phyloP scores from a whole-genome alignment of 345 rosid species.

The Citrus medica region DNA sequence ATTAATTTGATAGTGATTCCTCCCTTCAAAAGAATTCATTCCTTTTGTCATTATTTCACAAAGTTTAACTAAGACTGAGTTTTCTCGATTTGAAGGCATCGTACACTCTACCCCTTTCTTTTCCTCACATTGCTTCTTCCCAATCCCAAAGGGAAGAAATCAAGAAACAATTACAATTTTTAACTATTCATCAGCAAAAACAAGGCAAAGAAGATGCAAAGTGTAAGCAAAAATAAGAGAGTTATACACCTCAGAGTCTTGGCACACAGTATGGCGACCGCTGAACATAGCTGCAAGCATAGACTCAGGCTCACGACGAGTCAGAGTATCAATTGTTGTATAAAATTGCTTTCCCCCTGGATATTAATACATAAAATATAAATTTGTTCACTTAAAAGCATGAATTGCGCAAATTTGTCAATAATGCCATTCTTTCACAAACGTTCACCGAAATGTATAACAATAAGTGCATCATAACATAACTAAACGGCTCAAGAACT shows the following conservation, averaged over 20 bases:
- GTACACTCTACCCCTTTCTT: not conserved
- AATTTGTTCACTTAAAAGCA: not conserved
- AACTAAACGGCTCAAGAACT: not conserved
- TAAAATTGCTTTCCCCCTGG: conserved; percentile 87
- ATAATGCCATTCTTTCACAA: not conserved
- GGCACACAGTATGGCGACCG: conserved; percentile 62
- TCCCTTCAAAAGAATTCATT: not conserved
- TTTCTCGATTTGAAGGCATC: not conserved
- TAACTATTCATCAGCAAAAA: not conserved
- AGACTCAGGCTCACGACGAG: conserved; percentile 82
- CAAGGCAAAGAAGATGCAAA: not conserved
- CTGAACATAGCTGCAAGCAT: conserved; percentile 98
- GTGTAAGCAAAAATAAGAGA: not conserved
- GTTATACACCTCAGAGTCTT: conserved; percentile 49
- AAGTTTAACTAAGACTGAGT: not conserved
- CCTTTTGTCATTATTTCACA: not conserved
- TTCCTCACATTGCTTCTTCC: not conserved
- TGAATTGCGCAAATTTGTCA: not conserved
- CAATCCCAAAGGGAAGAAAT: not conserved
- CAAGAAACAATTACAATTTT: too few relatives aligned
- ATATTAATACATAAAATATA: not conserved
- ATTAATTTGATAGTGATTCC: not conserved
- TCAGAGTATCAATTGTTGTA: conserved; percentile 75
- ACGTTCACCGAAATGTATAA: not conserved
- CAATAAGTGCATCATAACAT: not conserved